Conservation (phyloP, 805 yeast genomes). For the Schwanniomyces vanrijiae region DNA sequence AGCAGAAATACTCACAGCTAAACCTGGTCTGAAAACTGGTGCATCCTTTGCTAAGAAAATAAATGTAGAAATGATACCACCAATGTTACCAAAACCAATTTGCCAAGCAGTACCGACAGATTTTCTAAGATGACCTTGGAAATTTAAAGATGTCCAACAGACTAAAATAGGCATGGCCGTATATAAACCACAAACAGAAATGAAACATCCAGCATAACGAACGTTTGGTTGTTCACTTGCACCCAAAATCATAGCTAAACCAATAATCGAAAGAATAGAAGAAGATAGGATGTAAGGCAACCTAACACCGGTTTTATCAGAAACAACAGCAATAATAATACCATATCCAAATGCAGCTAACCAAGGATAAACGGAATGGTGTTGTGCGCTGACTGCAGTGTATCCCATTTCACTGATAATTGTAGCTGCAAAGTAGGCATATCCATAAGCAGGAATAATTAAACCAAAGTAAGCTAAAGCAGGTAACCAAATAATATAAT, state of each 20-base stretch:
- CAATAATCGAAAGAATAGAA: constrained; percentile 42
- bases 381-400: constrained; percentile 72
- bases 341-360: constrained; percentile 68
- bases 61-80: constrained; percentile 66
- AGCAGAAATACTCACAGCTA: constrained; percentile 51
- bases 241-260: constrained; percentile 57
- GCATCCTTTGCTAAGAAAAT: constrained; percentile 54
- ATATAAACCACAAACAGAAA: constrained; percentile 58
- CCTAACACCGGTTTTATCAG: constrained; percentile 56
- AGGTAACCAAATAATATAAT: constrained; percentile 55
- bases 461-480: constrained; percentile 65
- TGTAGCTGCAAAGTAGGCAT: constrained; percentile 71
- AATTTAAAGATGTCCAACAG: constrained; percentile 65
- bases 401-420: constrained; percentile 62
- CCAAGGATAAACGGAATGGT: constrained; percentile 87
- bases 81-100: constrained; percentile 73
- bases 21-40: constrained; percentile 59
- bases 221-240: constrained; percentile 33
- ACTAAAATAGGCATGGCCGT: constrained; percentile 67
- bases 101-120: constrained; percentile 60
- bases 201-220: constrained; percentile 65
- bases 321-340: constrained; percentile 58
- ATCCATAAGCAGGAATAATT: constrained; percentile 73
- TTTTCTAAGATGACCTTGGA: constrained; percentile 62
- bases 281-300: constrained; percentile 39